Conservation (phyloP, 2,329 filamentous ascomycete genomes). For the Zelopaecilomyces penicillatus region DNA sequence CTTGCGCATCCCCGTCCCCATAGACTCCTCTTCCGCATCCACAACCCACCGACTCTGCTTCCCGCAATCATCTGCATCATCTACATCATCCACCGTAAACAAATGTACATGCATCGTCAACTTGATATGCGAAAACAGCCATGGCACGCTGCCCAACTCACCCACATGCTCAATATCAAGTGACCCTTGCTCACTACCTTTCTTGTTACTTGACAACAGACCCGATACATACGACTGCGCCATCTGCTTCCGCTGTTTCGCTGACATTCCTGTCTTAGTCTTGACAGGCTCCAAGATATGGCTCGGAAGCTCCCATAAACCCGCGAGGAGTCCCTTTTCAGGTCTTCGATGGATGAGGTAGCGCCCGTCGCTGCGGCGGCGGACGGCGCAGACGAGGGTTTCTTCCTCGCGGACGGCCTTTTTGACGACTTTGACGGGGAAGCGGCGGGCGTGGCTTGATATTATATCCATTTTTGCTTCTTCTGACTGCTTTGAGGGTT, state of each 20-base stretch:
- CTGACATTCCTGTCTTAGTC: slow-evolving; percentile 1
- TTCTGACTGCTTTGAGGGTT: slow-evolving; percentile 3
- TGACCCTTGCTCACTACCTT: background rate
- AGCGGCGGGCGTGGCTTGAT: slow-evolving; percentile 38
- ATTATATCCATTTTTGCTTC: slow-evolving; percentile 25
- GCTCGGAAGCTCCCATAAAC: slow-evolving; percentile 50
- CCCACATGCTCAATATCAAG: slow-evolving; percentile 22
- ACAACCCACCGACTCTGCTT: slow-evolving; percentile 30
- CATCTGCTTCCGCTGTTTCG: slow-evolving; percentile 25
- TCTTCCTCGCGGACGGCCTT: slow-evolving; percentile 45
- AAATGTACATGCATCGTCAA: slow-evolving; percentile 50
- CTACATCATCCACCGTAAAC: slow-evolving; percentile 29
- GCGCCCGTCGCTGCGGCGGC: slow-evolving; percentile 29
- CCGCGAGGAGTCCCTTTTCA: slow-evolving; percentile 44
- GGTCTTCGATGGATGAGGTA: slow-evolving; percentile 44
- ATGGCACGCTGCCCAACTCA: slow-evolving; percentile 45
- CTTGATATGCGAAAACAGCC: slow-evolving; percentile 49
- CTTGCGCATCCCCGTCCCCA: slow-evolving; percentile 52
- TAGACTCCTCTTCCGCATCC: slow-evolving; percentile 40
- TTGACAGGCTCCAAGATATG: slow-evolving; percentile 20
- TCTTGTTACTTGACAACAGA: slow-evolving; percentile 14
- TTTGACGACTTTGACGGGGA: slow-evolving; percentile 43
- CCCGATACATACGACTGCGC: slow-evolving; percentile 27
- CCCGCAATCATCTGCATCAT: background rate
- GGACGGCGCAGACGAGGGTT: slow-evolving; percentile 45